A percentile compares a stretch with the other conserved stretches of the same genome.
phyloP scores from a whole-genome alignment of 768 basidiomycete genomes.

The Suillus ampliporus region DNA sequence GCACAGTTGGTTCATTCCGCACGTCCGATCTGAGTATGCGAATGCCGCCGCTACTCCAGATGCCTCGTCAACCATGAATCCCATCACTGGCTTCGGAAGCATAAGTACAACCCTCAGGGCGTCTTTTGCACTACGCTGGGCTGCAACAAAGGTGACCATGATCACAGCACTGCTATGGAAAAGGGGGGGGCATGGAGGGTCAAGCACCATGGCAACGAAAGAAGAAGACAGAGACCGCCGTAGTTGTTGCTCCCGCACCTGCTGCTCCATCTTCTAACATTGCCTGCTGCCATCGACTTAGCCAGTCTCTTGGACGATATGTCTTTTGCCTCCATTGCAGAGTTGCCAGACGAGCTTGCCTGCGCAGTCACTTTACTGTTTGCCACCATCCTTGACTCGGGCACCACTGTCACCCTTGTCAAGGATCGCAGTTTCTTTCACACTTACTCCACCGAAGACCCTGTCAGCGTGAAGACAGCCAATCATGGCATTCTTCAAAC shows the following conservation, averaged over 20 bases:
- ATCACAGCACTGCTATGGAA: slow-evolving; percentile 5
- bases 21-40: too few species aligned
- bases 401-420: background rate
- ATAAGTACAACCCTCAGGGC: too few species aligned
- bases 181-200: slow-evolving; percentile 14
- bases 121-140: background rate
- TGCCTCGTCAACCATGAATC: too few species aligned
- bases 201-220: background rate
- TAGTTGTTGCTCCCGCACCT: background rate
- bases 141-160: background rate
- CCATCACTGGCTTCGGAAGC: too few species aligned
- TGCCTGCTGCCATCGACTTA: background rate
- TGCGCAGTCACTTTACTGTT: background rate
- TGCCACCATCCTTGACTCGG: background rate
- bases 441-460: background rate
- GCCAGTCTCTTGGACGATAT: background rate
- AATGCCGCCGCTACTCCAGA: too few species aligned
- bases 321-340: background rate
- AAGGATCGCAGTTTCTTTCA: background rate
- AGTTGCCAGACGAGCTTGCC: background rate
- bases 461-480: background rate
- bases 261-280: background rate
- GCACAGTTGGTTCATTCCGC: too few species aligned
- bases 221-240: background rate
- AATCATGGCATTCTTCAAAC: background rate